Evolutionary conservation across 1,139 yeast genomes (phyloP), one percentile per base, ranked within the genome.

Genomic region (Sugiyamaella neomexicana): DNA sequence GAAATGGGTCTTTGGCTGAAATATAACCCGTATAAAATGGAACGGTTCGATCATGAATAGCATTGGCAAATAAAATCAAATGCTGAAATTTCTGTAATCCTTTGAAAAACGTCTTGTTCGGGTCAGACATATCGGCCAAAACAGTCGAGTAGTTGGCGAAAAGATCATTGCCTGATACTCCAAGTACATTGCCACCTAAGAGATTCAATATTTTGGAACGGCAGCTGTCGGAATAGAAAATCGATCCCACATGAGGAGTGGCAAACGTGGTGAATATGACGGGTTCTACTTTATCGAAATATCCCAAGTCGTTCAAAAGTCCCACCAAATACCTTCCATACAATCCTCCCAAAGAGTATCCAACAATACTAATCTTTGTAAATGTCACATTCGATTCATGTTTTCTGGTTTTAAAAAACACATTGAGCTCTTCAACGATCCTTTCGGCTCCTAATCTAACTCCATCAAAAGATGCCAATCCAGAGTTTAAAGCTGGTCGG

Each of bases 381-480:
- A 66, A 64, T 20, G 34, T 46, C 41, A 63, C 57, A 7, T 56
- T 52, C 5, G 52, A 45, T 6, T 55, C 38, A 40, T 47, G 43
- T 39, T 50, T 42, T 29, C 57, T 43, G 15, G 41, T 37, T 20
- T 16, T 52, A 32, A 62, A 42, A 25, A 41, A 49, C 20, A 50
- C 57, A n/a, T 55, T 53, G 40, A 85, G 69, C 61, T 90, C 97
- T 3, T 78, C 70, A 20, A 89, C 69, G 17, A 88, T 82, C 52
- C 89, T 75, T 59, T 81, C 80, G 1, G 95, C 91, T 59, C 90
- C 82, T 32, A 83, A 73, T 57, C 79, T 80, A 36, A 91, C 74
- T 8, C 98, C 98, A 67, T 91, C 97, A 65, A 89, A 89, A 0
- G 97, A 88, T 64, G 84, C 83, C 77, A 89, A 80, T 59, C 81